phyloP scores from a whole-genome alignment of 2,329 filamentous ascomycete species.

The Cercospora zeina region DNA sequence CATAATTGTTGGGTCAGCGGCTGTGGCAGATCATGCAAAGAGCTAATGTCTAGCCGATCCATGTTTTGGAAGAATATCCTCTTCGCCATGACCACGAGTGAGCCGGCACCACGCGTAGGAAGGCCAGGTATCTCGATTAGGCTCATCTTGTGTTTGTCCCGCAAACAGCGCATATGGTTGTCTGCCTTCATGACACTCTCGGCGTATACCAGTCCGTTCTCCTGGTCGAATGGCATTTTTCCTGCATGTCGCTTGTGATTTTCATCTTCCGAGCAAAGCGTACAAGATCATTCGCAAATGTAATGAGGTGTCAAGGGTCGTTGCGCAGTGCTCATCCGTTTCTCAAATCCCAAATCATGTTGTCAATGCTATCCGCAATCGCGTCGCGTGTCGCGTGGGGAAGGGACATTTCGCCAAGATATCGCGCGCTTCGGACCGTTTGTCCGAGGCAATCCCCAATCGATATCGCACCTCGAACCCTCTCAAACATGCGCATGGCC shows the following conservation, averaged over 20 bases:
- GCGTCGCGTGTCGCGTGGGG: neutral
- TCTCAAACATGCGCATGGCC: conserved; percentile 13
- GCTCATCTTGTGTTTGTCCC: neutral
- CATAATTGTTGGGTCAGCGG: conserved; percentile 23
- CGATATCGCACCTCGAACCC: conserved; percentile 9
- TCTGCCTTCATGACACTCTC: conserved; percentile 16
- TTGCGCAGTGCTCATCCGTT: neutral
- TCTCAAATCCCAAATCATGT: neutral
- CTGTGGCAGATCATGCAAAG: conserved; percentile 23
- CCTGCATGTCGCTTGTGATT: neutral
- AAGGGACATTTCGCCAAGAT: neutral
- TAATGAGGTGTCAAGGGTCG: neutral
- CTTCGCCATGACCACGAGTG: conserved; percentile 23
- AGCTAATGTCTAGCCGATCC: conserved; percentile 18
- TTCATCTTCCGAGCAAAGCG: neutral
- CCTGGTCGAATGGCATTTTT: conserved; percentile 26
- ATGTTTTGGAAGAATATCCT: conserved; percentile 24
- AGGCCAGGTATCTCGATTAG: neutral
- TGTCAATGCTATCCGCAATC: neutral
- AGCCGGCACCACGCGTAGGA: conserved; percentile 6
- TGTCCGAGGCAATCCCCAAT: neutral
- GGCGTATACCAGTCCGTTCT: conserved; percentile 28
- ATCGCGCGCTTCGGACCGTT: neutral
- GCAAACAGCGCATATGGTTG: neutral
- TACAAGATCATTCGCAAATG: too few species aligned